A percentile compares a stretch with the other conserved stretches of the same genome.
phyloP scores from a whole-genome alignment of 345 rosid genomes.

The Punica granatum region DNA sequence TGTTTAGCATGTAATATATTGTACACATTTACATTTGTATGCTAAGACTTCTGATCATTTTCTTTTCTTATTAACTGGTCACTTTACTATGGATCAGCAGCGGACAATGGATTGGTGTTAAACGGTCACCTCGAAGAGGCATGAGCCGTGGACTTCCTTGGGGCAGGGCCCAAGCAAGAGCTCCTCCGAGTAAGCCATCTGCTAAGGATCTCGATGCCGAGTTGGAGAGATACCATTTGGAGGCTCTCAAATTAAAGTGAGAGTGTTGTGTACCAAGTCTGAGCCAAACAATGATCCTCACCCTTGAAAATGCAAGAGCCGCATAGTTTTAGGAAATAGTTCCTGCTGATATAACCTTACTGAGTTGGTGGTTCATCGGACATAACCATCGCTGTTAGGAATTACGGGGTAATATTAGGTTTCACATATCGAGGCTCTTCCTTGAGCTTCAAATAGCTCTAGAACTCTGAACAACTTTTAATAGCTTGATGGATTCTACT shows the following conservation, averaged over 20 bases:
- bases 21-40: neutral
- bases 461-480: neutral
- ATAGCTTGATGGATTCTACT: neutral
- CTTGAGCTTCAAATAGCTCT: neutral
- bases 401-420: no score
- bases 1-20: neutral
- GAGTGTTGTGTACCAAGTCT: neutral
- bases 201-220: slow-evolving; percentile 63
- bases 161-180: slow-evolving; percentile 16
- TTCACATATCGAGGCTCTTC: no score
- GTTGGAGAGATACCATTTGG: slow-evolving; percentile 40
- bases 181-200: slow-evolving; percentile 23
- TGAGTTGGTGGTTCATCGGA: neutral
- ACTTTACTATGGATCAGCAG: slow-evolving; percentile 4
- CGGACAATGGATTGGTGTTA: slow-evolving; percentile 14
- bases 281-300: neutral
- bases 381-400: no score
- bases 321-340: neutral
- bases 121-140: slow-evolving; percentile 15
- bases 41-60: neutral
- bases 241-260: slow-evolving; percentile 32
- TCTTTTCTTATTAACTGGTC: neutral
- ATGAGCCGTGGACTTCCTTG: slow-evolving; percentile 17
- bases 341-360: neutral
- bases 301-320: neutral